Percentiles rank a stretch among this genome's conserved stretches.
Conservation (phyloP, 1,284 basidiomycete genomes). For the Inonotus hispidus region DNA sequence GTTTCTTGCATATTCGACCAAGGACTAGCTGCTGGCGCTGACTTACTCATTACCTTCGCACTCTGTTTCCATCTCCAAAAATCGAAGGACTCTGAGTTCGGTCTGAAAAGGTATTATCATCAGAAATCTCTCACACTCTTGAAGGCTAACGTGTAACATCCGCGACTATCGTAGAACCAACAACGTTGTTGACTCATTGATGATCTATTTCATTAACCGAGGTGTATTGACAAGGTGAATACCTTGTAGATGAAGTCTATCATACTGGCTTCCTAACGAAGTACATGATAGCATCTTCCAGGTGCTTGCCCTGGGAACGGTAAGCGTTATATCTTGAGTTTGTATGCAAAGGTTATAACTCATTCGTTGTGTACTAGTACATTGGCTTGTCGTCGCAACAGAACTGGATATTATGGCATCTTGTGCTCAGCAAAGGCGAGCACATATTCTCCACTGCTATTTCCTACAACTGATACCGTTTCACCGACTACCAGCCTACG, state of each 20-base stretch:
- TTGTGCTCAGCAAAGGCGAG: constrained; percentile 5
- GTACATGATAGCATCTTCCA: background rate
- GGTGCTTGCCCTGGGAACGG: background rate
- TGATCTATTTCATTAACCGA: background rate
- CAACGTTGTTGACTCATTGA: background rate
- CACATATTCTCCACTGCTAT: background rate
- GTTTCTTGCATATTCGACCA: background rate
- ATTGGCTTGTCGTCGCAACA: background rate
- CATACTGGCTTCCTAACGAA: background rate
- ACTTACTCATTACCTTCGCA: background rate
- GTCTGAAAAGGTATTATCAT: background rate
- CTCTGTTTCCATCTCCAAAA: background rate
- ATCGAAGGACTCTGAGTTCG: background rate
- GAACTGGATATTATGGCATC: constrained; percentile 5
- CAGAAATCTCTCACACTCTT: background rate
- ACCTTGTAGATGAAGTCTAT: background rate
- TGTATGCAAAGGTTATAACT: background rate
- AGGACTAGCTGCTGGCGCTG: background rate
- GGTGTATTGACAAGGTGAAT: background rate
- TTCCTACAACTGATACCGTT: background rate
- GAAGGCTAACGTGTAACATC: too few relatives aligned
- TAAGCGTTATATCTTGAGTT: background rate
- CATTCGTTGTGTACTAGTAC: background rate
- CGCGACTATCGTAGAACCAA: too few relatives aligned
- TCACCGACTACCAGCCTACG: background rate